Base-by-base conservation (phyloP, 495 filamentous ascomycete genomes). In the Hypoxylon lenormandii region DNA sequence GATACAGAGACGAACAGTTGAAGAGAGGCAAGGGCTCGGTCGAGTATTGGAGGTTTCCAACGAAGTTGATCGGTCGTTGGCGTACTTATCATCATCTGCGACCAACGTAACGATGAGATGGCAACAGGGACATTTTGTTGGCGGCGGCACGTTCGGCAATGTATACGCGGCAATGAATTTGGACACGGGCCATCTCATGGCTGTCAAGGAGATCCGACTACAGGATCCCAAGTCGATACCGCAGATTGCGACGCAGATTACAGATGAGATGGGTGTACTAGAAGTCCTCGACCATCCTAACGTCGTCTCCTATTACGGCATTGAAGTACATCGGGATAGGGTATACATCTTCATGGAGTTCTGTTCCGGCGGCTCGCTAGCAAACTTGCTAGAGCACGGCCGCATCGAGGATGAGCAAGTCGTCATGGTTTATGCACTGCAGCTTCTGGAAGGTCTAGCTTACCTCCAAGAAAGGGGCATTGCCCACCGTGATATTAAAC, bases 271-370 rank as follows among this genome's bases (percentile, higher is more conserved):
- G 94, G 89, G 89, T 46, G 95, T 98, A 16, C 83, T 98, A 12
- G 94, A 97, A 79, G 89, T 97, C 0, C 84, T 98, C 21, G 93
- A 97, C 73, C 95, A 98, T 74, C 96, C 96, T 6, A 98, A 98
- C 74, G 94, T 98, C 45, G 95, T 98, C 5, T 93, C 92, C 5
- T 98, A 98, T 79, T 94, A 94, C 72, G 95, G 95, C 49, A 97
- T 98, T 72, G 95, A 98, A 76, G 95, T 97, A 2, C 95, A 98
- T 77, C 87, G 95, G 38, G 95, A 98, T 82, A 97, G 97, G 72
- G 96, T 98, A 5, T 98, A 98, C 79, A 96, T 98, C 69, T 98
- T 98, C 79, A 98, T 98, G 95, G 95, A 98, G 78, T 97, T 96
- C 77, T 98, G 95, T 72, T 94, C 92, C 2, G 94, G 96, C 28